These are phyloP conservation scores for Neospermospora avenae DNA, from an alignment of 2,329 filamentous ascomycete genomes.

Conservation along the genomic window DNA sequence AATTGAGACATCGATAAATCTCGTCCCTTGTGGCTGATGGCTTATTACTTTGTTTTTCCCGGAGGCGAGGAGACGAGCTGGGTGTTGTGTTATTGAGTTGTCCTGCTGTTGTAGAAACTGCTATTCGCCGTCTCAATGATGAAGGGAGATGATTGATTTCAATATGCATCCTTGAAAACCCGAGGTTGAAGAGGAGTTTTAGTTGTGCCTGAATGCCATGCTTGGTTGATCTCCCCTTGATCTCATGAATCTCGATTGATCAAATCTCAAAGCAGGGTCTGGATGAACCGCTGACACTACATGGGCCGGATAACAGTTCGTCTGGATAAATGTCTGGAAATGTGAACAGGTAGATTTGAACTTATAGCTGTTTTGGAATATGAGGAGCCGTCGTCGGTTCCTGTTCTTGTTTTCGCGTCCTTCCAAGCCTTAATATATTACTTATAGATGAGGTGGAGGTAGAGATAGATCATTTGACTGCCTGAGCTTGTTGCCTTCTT, in stretches of 20 bases:
- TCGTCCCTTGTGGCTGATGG: neutral
- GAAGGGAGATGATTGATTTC: neutral
- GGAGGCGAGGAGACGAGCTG: no score
- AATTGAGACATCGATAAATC: neutral
- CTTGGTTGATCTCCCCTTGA: neutral
- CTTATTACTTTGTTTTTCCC: no score
- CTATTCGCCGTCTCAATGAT: no score
- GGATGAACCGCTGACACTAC: neutral
- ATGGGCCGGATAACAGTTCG: neutral
- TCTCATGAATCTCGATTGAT: neutral
- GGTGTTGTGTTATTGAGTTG: no score
- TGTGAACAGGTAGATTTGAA: neutral
- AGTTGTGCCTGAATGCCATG: neutral
- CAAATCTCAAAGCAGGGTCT: neutral
- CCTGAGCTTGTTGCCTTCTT: neutral
- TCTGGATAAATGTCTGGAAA: neutral
- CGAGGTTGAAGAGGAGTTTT: neutral
- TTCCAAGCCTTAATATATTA: neutral
- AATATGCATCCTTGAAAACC: neutral
- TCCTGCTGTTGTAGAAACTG: no score
- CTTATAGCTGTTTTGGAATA: neutral
- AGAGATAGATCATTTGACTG: conserved; percentile 1
- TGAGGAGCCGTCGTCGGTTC: neutral
- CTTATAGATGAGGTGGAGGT: neutral
- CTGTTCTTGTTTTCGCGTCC: neutral